phyloP scores from a whole-genome alignment of 2,329 filamentous ascomycete genomes.

The Aspergillus phoenicis region DNA sequence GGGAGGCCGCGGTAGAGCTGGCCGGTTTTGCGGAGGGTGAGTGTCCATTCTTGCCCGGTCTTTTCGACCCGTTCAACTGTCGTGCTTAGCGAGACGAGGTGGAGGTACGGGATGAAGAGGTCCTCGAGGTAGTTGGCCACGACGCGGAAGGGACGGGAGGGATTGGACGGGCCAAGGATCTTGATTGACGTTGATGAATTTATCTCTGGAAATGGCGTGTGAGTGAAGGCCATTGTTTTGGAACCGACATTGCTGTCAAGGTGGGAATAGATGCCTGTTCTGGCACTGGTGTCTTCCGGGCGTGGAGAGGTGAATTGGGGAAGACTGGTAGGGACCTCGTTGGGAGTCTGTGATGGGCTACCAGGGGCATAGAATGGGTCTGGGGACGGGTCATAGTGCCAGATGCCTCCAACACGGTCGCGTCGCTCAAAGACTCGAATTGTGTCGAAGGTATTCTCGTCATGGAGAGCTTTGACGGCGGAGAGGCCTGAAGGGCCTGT shows the following conservation, averaged over 20 bases:
- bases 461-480: conserved; percentile 26
- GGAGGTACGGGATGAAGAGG: conserved; percentile 28
- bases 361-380: conserved; percentile 26
- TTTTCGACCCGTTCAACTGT: conserved; percentile 34
- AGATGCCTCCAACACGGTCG: conserved; percentile 34
- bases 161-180: conserved; percentile 25
- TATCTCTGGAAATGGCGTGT: conserved; percentile 27
- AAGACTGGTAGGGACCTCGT: conserved; percentile 20
- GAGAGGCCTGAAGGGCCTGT: conserved; percentile 11
- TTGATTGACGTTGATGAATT: conserved; percentile 28
- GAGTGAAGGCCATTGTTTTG: conserved; percentile 31
- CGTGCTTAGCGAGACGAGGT: conserved; percentile 35
- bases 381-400: conserved; percentile 33
- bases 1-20: conserved; percentile 13
- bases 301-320: conserved; percentile 22
- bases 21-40: conserved; percentile 30
- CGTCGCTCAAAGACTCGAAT: conserved; percentile 38
- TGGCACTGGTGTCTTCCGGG: conserved; percentile 25
- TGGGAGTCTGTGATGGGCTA: background rate
- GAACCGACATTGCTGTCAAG: conserved; percentile 35
- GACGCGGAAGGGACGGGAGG: conserved; percentile 28
- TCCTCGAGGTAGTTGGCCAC: conserved; percentile 29
- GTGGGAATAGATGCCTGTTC: conserved; percentile 27
- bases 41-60: conserved; percentile 29
- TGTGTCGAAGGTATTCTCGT: conserved; percentile 35